Base-by-base conservation (phyloP, 179 eudicot species). In the Nepenthes alata region DNA sequence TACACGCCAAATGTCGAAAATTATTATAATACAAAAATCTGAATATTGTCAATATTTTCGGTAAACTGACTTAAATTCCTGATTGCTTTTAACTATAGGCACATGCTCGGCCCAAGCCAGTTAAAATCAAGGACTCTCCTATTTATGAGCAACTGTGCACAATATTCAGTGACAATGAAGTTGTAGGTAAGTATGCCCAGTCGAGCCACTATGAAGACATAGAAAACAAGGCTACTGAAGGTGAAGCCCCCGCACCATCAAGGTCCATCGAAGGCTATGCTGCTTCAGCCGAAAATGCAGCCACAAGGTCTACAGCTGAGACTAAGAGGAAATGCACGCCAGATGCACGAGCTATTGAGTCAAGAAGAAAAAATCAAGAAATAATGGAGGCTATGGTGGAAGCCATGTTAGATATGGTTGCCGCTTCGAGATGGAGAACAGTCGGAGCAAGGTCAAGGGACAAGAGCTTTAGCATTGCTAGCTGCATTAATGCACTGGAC, bases 121-220 rank as follows among this genome's bases (percentile, higher is more conserved):
- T 63, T 16, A 88, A 81, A 69, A 71, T 57, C 50, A 88, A 83
- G 81, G 96, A 85, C 9, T 83, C 93, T 70, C 85, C 89, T 47
- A 88, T 85, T 13, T 83, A 75, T 61, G 93, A 78, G 52, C 93
- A 88, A 53, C 72, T 88, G 50, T 78, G 89, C 77, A 67, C 77
- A 11, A 85, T 88, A 64, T 88, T 88, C 49, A 84, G 82, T 35
- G 93, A 85, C 62, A 64, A 81, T 11, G 83, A 76, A 16, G 77
- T 80, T 39, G 83, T 81, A 48, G 96, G 96, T 12, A 80, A 79
- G 67, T 88, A 83, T 72, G 96, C 96, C 49, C 96, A 85, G 58
- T 88, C 96, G 47, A 88, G 95, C 68, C 95, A 87, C 71, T 87
- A 82, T 53, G 85, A 65, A 70, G 87, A 65, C 50, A 47, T 85